Evolutionary conservation across 2,329 filamentous ascomycete genomes (phyloP), one percentile per base, ranked within the genome.

Genomic region (Sarocladium strictum): DNA sequence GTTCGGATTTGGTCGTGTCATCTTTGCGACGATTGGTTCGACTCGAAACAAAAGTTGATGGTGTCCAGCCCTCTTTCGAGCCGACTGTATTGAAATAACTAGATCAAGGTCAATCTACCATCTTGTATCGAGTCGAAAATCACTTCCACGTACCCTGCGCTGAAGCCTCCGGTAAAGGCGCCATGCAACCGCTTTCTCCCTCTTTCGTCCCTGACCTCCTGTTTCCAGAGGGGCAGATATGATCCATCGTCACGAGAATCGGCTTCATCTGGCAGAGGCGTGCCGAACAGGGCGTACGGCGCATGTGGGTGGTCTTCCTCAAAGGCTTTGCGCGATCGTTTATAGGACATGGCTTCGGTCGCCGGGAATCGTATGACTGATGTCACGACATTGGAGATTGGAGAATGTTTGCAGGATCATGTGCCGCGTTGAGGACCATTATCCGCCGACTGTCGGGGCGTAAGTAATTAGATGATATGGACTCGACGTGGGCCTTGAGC

Each of bases 81-180:
- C 94, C 94, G 61, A 97, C 94, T 4, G 92, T 96, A 69, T 99
- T 99, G 74, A 94, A 97, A 72, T 97, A 97, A 62, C 90, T 93
- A 37, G 15, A 26, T 63, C 52, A 62, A 57, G 53, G 53, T 43
- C 37, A 50, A 37, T 33, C 24, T 7, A 4, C 19, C n/a, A 15
- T 11, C 14, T 19, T 19, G 27, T 9, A 47, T 53, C n/a, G n/a
- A 23, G 11, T 26, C 12, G n/a, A 3, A 32, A 27, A 23, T 26
- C 47, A 43, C 17, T 6, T 17, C 40, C 10, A 70, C 84, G 76
- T 81, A 93, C 86, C 94, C 94, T 75, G 94, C 94, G 75, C 91
- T 97, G 75, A 89, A 99, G 27, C 94, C 94, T 62, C 94, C 94
- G 1, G 91, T 97, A 66, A 99, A 99, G 58, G 94, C 94, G 59